These are phyloP conservation scores for Smallanthus sonchifolius DNA, from an alignment of 129 eudicot species.

Conservation along the genomic window DNA sequence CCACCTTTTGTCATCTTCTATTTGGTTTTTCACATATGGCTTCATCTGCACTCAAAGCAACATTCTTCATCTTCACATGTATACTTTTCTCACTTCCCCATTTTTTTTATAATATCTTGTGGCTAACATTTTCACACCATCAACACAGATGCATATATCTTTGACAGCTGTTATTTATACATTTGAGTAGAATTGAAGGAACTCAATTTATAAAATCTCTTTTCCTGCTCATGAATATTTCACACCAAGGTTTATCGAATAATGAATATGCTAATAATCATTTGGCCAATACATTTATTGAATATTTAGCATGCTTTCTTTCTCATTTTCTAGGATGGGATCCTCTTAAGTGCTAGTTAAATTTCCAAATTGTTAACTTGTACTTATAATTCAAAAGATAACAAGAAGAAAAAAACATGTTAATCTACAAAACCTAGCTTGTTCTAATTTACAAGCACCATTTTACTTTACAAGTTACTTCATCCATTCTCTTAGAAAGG, in stretches of 20 bases:
- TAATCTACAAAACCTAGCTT: not conserved
- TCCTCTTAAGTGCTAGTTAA: conserved; percentile 13
- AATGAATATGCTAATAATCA: not conserved
- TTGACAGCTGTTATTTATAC: not conserved
- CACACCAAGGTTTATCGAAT: not conserved
- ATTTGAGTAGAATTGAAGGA: not conserved
- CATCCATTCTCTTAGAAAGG: not conserved
- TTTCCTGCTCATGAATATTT: not conserved
- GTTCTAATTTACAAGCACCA: not conserved
- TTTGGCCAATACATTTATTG: not conserved
- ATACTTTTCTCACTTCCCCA: conserved; percentile 12
- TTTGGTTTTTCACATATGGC: conserved; percentile 22
- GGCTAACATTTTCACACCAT: conserved; percentile 9
- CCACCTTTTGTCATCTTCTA: conserved; percentile 31
- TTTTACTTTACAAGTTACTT: conserved; percentile 13
- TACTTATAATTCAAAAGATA: not conserved
- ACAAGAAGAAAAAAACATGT: not conserved
- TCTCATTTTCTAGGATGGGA: conserved; percentile 7
- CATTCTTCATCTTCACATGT: conserved; percentile 37
- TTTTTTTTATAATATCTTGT: not conserved
- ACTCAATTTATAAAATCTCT: not conserved
- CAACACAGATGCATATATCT: not conserved
- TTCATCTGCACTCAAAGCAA: conserved; percentile 32
- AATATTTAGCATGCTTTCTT: not conserved
- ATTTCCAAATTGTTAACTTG: conserved; percentile 9